Evolutionary conservation across 2,329 filamentous ascomycete species (phyloP), one percentile per base, ranked within the genome.

Genomic region (Colletotrichum melonis): DNA sequence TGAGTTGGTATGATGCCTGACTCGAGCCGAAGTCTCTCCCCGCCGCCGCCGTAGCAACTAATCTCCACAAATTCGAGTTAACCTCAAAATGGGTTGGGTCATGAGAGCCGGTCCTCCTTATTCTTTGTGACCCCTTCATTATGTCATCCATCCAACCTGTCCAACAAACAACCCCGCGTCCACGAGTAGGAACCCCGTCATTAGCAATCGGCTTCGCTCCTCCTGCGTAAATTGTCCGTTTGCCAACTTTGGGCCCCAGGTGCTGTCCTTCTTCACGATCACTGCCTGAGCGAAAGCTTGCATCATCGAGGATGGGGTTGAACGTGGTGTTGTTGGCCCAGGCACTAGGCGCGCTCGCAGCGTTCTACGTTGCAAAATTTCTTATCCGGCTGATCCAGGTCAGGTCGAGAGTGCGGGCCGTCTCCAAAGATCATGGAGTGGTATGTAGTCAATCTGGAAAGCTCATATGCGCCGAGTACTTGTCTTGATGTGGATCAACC

Each of bases 401-500:
- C 32, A 42, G 63, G 28, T 57, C 52, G n/a, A 66, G 16, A n/a
- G 12, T 66, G 22, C 52, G 63, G 6, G 52, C 52, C 3, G 22
- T 66, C 24, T 38, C 49, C 1, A 58, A 66, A 32, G 16, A 66
- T 14, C 26, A 66, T 58, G 63, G 26, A 26, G 22, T 66, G 22
- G 63, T 66, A 58, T 24, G 28, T 26, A 28, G 14, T 12, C 19
- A 22, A n/a, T 9, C 19, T 22, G 7, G 42, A 22, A n/a, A 49
- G 42, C 28, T 26, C 28, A 14, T 9, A 4, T 7, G 16, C 8
- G 0, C 35, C 35, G 28, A 24, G 28, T 4, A 28, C 5, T 16
- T 38, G 16, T 28, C 14, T 49, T 63, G 19, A 42, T 26, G 24
- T 26, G 24, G 24, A 26, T 46, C 3, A 80, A 11, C 4, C 19